Evolutionary conservation across 176 grass and related monocot species (phyloP).

Genomic region (Musa acuminata): DNA sequence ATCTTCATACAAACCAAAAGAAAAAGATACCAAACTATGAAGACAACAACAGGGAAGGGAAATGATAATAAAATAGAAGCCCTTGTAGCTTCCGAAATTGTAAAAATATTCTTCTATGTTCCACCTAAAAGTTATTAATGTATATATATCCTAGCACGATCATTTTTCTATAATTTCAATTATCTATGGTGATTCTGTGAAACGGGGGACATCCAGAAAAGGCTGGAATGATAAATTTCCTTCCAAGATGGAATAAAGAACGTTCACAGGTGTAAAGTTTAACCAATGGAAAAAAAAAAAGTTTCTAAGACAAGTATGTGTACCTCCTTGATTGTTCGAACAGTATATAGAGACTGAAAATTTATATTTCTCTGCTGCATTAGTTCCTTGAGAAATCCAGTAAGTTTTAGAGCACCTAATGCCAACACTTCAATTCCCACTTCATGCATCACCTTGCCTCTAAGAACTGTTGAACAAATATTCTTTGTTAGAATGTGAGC

Average conservation of each 20-base stretch:
- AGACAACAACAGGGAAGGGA: too few species aligned
- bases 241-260: neutral
- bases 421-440: constrained; percentile 80
- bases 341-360: constrained; percentile 75
- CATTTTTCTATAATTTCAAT: neutral
- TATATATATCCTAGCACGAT: neutral
- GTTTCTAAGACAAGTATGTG: neutral
- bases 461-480: constrained; percentile 46
- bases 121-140: neutral
- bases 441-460: constrained; percentile 69
- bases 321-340: constrained; percentile 94
- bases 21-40: too few species aligned
- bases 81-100: too few species aligned
- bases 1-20: too few species aligned
- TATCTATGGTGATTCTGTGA: neutral
- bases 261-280: neutral
- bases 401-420: constrained; percentile 72
- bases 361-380: constrained; percentile 61
- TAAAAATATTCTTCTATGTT: too few species aligned
- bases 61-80: too few species aligned
- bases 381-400: constrained; percentile 81
- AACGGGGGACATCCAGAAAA: neutral
- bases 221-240: neutral
- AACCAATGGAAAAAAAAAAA: too few species aligned
- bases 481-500: neutral